Conservation (phyloP, 768 basidiomycete species). For the Auricularia auricula-judae region DNA sequence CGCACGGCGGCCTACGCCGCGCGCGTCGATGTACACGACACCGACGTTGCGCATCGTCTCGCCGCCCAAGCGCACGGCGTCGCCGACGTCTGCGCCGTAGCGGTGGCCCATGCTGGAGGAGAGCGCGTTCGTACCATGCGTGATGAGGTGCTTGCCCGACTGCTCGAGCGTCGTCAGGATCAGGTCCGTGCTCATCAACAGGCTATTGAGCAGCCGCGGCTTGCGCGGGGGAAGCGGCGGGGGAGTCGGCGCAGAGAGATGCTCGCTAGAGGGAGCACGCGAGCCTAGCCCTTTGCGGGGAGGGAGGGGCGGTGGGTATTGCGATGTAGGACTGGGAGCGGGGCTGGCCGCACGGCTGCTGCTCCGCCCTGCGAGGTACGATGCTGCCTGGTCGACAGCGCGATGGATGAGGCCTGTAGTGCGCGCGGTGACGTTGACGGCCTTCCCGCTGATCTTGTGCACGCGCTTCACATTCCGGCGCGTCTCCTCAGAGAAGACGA, state of each 20-base stretch:
- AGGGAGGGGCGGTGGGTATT: slow-evolving; percentile 22
- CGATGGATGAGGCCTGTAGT: slow-evolving; percentile 51
- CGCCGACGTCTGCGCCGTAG: slow-evolving; percentile 54
- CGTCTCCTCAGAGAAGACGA: slow-evolving; percentile 51
- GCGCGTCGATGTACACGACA: slow-evolving; percentile 67
- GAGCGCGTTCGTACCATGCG: slow-evolving; percentile 36
- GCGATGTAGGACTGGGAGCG: neutral
- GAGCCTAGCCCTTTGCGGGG: slow-evolving; percentile 14
- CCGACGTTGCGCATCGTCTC: slow-evolving; percentile 61
- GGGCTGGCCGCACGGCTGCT: neutral
- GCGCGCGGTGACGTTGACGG: slow-evolving; percentile 52
- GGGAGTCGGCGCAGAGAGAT: neutral
- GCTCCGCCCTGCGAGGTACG: slow-evolving; percentile 25
- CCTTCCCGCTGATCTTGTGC: slow-evolving; percentile 54
- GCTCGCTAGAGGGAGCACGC: slow-evolving; percentile 12
- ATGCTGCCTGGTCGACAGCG: slow-evolving; percentile 47
- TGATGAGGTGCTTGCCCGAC: slow-evolving; percentile 41
- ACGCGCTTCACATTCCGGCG: slow-evolving; percentile 46
- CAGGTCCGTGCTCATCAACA: slow-evolving; percentile 55
- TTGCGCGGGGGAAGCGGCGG: slow-evolving; percentile 8
- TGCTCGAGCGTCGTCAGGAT: slow-evolving; percentile 54
- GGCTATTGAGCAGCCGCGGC: slow-evolving; percentile 23
- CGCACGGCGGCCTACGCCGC: slow-evolving; percentile 59
- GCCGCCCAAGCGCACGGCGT: slow-evolving; percentile 46
- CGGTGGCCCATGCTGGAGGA: slow-evolving; percentile 46